phyloP scores from a whole-genome alignment of 495 filamentous ascomycete genomes.

The Penicillium cinerascens region DNA sequence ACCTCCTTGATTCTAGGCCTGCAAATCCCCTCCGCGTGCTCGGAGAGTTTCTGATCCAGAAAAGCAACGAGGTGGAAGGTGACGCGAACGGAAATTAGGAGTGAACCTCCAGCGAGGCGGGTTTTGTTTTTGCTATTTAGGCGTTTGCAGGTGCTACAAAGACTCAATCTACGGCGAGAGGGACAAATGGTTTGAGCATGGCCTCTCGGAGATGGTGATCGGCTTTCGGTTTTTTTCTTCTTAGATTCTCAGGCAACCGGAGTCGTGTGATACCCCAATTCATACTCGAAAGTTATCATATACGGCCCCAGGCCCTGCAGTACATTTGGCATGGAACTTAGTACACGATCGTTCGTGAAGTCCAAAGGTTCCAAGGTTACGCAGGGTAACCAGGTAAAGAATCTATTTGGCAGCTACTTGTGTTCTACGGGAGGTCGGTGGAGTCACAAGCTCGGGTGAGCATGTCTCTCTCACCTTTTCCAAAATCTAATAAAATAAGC shows the following conservation, averaged over 20 bases:
- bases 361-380: no score
- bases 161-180: not conserved
- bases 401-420: not conserved
- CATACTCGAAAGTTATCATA: not conserved
- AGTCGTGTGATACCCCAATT: not conserved
- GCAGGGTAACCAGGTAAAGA: not conserved
- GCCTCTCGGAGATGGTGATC: not conserved
- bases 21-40: slow-evolving; percentile 81
- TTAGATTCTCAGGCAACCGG: not conserved
- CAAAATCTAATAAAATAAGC: not conserved
- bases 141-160: slow-evolving; percentile 7
- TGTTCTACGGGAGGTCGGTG: not conserved
- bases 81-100: slow-evolving; percentile 18
- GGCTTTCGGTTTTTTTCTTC: no score
- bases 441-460: not conserved
- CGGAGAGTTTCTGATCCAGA: slow-evolving; percentile 80
- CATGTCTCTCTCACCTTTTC: not conserved
- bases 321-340: not conserved
- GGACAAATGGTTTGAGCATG: not conserved
- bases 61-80: slow-evolving; percentile 69
- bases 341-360: no score
- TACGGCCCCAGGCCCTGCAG: no score
- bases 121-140: not conserved
- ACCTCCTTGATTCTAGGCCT: slow-evolving; percentile 41
- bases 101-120: not conserved